These are phyloP conservation scores for Trametes versicolor DNA, from an alignment of 1,284 basidiomycete genomes.

Conservation along the genomic window DNA sequence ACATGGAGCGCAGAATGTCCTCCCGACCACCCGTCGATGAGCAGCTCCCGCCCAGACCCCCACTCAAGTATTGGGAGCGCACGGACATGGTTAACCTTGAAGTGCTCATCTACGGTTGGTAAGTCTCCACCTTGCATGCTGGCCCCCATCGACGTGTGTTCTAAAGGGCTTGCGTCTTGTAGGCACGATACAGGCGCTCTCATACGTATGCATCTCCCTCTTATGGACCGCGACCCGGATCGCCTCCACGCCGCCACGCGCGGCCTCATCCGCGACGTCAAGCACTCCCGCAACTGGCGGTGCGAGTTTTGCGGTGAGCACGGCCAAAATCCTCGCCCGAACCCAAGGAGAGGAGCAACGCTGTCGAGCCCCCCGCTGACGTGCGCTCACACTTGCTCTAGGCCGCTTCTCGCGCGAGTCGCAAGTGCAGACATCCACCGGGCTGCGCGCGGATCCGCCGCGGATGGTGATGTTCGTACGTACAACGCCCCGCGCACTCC, in stretches of 20 bases:
- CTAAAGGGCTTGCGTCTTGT: neutral
- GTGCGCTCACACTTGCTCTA: neutral
- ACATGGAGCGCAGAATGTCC: too few relatives aligned
- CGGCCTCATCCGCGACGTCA: constrained; percentile 21
- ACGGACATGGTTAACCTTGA: constrained; percentile 17
- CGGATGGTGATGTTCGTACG: constrained; percentile 20
- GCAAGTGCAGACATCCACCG: constrained; percentile 16
- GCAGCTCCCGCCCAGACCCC: neutral
- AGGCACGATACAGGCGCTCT: constrained; percentile 19
- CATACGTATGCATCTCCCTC: constrained; percentile 22
- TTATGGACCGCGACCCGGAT: constrained; percentile 16
- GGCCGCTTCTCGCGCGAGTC: constrained; percentile 21
- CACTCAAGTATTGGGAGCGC: constrained; percentile 10
- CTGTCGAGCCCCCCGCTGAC: neutral
- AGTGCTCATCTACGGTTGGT: constrained; percentile 17
- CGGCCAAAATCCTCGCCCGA: too few relatives aligned
- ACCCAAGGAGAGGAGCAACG: too few relatives aligned
- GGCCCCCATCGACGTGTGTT: neutral
- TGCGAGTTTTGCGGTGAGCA: constrained; percentile 25
- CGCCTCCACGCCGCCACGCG: constrained; percentile 11
- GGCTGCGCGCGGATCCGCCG: constrained; percentile 12
- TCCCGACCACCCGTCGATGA: neutral
- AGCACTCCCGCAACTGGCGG: constrained; percentile 26
- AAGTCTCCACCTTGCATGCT: neutral
- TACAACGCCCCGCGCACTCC: neutral